These are phyloP conservation scores for Fusarium heterosporum DNA, from an alignment of 2,329 filamentous ascomycete species.

Conservation along the genomic window DNA sequence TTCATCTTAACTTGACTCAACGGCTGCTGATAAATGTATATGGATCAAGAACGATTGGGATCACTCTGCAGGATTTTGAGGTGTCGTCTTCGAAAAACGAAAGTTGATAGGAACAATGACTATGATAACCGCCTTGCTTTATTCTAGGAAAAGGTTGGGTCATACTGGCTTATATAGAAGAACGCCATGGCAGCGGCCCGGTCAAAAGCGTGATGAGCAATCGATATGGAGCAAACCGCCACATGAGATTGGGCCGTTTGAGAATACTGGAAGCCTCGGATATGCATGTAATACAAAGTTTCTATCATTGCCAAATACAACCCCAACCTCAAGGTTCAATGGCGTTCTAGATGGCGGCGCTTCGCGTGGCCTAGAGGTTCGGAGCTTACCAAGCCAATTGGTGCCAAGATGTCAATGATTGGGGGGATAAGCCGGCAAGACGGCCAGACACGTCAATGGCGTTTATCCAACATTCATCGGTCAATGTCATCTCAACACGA, in stretches of 20 bases:
- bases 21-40: background rate
- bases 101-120: background rate
- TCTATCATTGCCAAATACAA: background rate
- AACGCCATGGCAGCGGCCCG: background rate
- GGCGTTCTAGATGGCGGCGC: background rate
- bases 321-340: slow-evolving; percentile 10
- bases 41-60: background rate
- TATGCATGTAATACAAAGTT: background rate
- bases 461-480: no score
- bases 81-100: background rate
- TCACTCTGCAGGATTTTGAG: background rate
- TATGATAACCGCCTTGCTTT: background rate
- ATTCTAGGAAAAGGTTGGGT: background rate
- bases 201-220: background rate
- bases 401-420: background rate
- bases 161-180: slow-evolving; percentile 1
- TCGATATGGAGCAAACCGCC: background rate
- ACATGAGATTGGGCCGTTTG: background rate
- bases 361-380: background rate
- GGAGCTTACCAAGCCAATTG: background rate
- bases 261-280: background rate
- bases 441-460: no score
- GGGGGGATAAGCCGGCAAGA: no score
- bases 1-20: slow-evolving; percentile 6
- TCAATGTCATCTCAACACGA: no score